Evolutionary conservation across 768 basidiomycete species (phyloP), one percentile per base, ranked within the genome.

Genomic region (Tephrocybe rancida): DNA sequence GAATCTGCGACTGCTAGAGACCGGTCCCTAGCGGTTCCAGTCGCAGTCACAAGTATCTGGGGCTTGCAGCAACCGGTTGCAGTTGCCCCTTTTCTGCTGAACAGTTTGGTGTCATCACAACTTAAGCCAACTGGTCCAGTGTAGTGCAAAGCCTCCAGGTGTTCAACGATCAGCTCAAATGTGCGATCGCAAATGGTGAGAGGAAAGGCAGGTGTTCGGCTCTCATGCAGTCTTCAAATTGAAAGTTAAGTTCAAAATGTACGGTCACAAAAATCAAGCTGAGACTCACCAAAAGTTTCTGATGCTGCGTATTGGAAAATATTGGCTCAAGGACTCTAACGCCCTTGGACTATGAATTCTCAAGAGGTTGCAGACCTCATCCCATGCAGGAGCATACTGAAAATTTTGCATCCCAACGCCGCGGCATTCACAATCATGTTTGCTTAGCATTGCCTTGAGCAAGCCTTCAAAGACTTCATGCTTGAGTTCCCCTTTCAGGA

Each of bases 391-490:
- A 2, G 61, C 35, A 50, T 67, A 71, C 10, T 54, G 44, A 51
- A 72, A 64, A 44, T 70, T 69, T 49, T 68, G 67, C 42, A 61
- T 52, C 0, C 65, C 66, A 11, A 58, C 50, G 1, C 69, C 69
- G 0, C 55, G 55, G 3, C 38, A 38, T 22, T 65, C 45, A 2
- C 59, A 52, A 10, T 70, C 67, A 0, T 24, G 18, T 1, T 29
- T 29, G 3, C 22, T 18, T 0, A 63, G 46, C 48, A 66, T 60
- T 1, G 64, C 67, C 16, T 67, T 32, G 1, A 71, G 44, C 1
- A 72, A 42, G 1, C 61, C 66, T 5, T 52, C 18, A 48, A 70
- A 64, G 2, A 67, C 58, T 5, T 46, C 26, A 2, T 60, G 26
- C 19, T 63, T 30, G 44, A 50, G 56, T 44, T 56, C 38, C 0